Base-by-base conservation (phyloP, 2,329 filamentous ascomycete species). In the Sporothrix dimorphospora region DNA sequence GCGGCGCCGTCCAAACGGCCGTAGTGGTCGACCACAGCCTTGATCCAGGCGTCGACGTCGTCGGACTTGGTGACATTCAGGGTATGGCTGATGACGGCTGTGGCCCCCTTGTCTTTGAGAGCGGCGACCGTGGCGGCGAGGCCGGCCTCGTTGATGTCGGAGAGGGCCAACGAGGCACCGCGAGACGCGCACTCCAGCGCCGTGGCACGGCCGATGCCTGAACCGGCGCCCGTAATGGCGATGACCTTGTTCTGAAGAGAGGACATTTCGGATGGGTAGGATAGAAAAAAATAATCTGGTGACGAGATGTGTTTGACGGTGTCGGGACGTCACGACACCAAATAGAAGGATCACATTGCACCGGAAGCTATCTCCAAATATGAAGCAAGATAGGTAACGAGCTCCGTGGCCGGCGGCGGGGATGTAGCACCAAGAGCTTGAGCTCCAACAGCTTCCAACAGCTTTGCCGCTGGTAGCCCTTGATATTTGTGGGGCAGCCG, bases 1-100 rank as follows among this genome's bases (percentile, higher is more conserved):
- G 84, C 86, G 27, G 86, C 85, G 7, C 86, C 84, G 75, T 88
- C 85, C 11, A 88, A 81, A 70, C 83, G 83, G 4, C 86, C 87
- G 69, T 86, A 86, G 45, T 81, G 81, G n/a, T 80, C 75, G 24
- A 88, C 77, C 12, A 83, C 82, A 66, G 77, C 78, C 11, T 80
- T 78, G 63, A 88, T 82, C 86, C 86, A 88, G 34, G 76, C 76
- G 45, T 88, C 84, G 14, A 88, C 86, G 40, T 86, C 80, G 55
- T 34, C 53, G 2, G 68, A 61, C 21, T 38, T 49, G 16, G 38
- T 70, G 12, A 70, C 40, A 9, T 70, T 27, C 21, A 70, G 21
- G 8, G 4, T 40, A 9, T 30, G 38, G n/a, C 47, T 53, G 40
- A 49, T 61, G 38, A 27, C 34, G 4, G 9, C n/a, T 1, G 59